Evolutionary conservation across 2,329 filamentous ascomycete genomes (phyloP).

Genomic region (Penicillium hordei): DNA sequence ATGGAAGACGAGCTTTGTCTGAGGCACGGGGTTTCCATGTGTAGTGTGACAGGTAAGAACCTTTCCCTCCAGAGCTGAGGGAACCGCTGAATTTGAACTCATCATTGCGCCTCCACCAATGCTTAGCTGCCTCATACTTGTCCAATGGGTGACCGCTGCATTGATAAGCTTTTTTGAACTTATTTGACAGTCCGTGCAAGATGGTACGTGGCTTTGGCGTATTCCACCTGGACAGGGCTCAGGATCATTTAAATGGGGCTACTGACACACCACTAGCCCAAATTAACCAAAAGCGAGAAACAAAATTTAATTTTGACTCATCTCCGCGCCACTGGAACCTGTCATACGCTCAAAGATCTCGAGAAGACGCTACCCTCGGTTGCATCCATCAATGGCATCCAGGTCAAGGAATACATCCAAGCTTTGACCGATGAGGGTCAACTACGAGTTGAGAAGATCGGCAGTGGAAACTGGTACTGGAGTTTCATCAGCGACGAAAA

Average conservation of each 20-base stretch:
- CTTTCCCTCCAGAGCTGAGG: not conserved
- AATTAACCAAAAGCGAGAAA: slow-evolving; percentile 59
- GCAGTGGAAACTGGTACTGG: slow-evolving; percentile 72
- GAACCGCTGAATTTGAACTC: not conserved
- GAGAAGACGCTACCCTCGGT: slow-evolving; percentile 63
- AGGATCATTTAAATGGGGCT: not conserved
- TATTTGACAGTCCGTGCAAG: not conserved
- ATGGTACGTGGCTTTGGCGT: slow-evolving; percentile 19
- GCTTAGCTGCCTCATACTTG: slow-evolving; percentile 7
- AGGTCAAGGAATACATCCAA: slow-evolving; percentile 67
- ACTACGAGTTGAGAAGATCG: slow-evolving; percentile 68
- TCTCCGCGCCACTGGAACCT: slow-evolving; percentile 60
- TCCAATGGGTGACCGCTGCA: slow-evolving; percentile 1
- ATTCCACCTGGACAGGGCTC: not conserved
- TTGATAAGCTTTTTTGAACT: slow-evolving; percentile 1
- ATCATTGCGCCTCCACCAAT: slow-evolving; percentile 11
- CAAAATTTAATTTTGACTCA: slow-evolving; percentile 58
- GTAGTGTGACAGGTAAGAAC: not conserved
- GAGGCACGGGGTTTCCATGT: not conserved
- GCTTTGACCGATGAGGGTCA: slow-evolving; percentile 60
- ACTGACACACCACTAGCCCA: slow-evolving; percentile 46
- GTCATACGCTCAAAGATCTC: slow-evolving; percentile 66
- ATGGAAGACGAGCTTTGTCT: not conserved
- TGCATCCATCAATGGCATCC: slow-evolving; percentile 64
- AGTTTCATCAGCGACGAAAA: slow-evolving; percentile 61